Conservation (phyloP, 352 stramenopile species). For the Phytophthora vignae region DNA sequence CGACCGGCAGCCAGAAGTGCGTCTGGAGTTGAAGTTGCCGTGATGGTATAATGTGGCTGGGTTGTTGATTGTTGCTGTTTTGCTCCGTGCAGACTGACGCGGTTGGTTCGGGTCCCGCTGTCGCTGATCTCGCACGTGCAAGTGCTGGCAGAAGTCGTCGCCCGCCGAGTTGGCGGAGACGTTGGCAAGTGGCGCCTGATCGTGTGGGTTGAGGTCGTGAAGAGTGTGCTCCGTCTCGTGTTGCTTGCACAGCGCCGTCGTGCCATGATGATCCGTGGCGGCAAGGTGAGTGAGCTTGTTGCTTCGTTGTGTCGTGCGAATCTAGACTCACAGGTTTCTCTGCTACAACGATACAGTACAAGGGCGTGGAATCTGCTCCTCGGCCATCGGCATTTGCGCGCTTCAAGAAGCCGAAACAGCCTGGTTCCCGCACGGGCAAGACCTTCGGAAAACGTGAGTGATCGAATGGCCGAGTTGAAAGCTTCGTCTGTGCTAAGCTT, state of each 20-base stretch:
- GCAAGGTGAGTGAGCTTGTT: slow-evolving; percentile 45
- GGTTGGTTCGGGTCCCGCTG: slow-evolving; percentile 69
- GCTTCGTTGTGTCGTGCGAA: neutral
- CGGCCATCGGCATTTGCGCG: slow-evolving; percentile 58
- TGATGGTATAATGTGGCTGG: neutral
- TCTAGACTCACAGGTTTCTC: neutral
- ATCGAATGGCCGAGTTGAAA: neutral
- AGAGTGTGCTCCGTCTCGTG: slow-evolving; percentile 72
- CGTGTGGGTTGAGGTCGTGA: slow-evolving; percentile 80
- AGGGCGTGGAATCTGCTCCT: slow-evolving; percentile 58
- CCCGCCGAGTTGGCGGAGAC: slow-evolving; percentile 72
- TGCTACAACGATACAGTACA: slow-evolving; percentile 47
- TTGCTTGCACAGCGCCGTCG: slow-evolving; percentile 70
- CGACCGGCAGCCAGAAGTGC: slow-evolving; percentile 38
- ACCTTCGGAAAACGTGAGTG: slow-evolving; percentile 61
- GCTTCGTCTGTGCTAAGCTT: neutral
- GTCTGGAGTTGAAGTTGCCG: neutral
- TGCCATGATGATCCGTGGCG: slow-evolving; percentile 62
- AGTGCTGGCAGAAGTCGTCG: slow-evolving; percentile 82
- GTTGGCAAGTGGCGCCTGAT: slow-evolving; percentile 83
- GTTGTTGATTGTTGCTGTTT: neutral
- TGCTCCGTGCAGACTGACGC: slow-evolving; percentile 43
- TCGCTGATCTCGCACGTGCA: slow-evolving; percentile 84
- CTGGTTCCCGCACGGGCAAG: slow-evolving; percentile 74
- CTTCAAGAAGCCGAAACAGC: slow-evolving; percentile 72